Base-by-base conservation (phyloP, 2,329 filamentous ascomycete species). In the Fusarium mundagurra region DNA sequence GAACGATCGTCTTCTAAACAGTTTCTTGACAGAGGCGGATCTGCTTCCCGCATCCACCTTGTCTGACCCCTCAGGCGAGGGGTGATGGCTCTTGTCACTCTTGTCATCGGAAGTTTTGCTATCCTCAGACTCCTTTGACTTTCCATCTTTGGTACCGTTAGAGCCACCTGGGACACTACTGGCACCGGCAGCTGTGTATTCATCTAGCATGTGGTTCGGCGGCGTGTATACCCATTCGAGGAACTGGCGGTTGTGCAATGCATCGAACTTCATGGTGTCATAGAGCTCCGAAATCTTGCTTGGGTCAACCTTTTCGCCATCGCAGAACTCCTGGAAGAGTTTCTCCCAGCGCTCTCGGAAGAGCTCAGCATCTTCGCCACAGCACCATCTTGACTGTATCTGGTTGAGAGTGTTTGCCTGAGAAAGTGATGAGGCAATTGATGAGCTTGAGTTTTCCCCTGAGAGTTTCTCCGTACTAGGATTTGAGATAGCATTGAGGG, bases 241-340 rank as follows among this genome's bases (percentile, higher is more conserved):
- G 79, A 99, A 99, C 72, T 95, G 94, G 6, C 96, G 92, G 80
- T 99, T 99, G 83, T 99, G 97, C 20, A 99, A 87, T 3, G 96
- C 96, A 82, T 99, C 96, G 74, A 98, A 99, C 83, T 99, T 99
- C 96, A 99, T 98, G 27, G 96, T 98, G 82, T 99, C 96, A 82
- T 99, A 99, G 6, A 99, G 89, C 84, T 99, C 96, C 10, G 95
- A 98, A 71, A 99, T 96, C 85, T 99, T 99, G 87, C 95, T 98
- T 24, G 97, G 97, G 82, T 99, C 96, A 24, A 98, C 95, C 85
- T 99, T 99, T 79, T 99, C 96, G 3, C 94, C 93, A 81, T 99
- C 97, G 75, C 93, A 96, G 79, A 99, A 99, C 81, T 99, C 96
- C 54, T 92, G 91, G 83, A 99, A 99, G 5, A 99, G 89, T 85